phyloP scores from a whole-genome alignment of 495 filamentous ascomycete species.

The Daldinia vernicosa region DNA sequence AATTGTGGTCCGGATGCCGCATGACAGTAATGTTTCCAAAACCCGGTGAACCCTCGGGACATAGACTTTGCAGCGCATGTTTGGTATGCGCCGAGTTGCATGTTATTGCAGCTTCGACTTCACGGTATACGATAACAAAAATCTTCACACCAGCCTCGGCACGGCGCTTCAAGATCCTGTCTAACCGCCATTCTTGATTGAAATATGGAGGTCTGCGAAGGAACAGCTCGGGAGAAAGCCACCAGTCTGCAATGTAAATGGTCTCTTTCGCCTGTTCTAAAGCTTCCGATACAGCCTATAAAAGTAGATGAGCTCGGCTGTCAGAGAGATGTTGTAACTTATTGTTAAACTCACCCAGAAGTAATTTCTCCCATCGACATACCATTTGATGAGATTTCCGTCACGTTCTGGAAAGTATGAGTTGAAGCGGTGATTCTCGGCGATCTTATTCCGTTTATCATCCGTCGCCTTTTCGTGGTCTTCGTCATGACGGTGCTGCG shows the following conservation, averaged over 20 bases:
- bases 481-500: slow-evolving; percentile 94
- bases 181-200: slow-evolving; percentile 89
- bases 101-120: slow-evolving; percentile 82
- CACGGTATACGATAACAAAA: slow-evolving; percentile 92
- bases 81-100: slow-evolving; percentile 96
- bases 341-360: slow-evolving; percentile 68
- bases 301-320: slow-evolving; percentile 5
- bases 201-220: slow-evolving; percentile 80
- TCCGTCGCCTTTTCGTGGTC: slow-evolving; percentile 87
- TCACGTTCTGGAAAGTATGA: slow-evolving; percentile 87
- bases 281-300: slow-evolving; percentile 78
- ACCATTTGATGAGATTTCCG: slow-evolving; percentile 94
- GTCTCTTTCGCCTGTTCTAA: slow-evolving; percentile 88
- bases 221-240: slow-evolving; percentile 93
- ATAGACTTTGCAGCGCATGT: slow-evolving; percentile 80
- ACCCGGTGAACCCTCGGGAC: slow-evolving; percentile 79
- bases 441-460: slow-evolving; percentile 74
- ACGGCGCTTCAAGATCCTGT: slow-evolving; percentile 83
- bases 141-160: slow-evolving; percentile 96
- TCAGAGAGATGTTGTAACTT: not conserved
- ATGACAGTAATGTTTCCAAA: slow-evolving; percentile 88
- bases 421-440: slow-evolving; percentile 80
- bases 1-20: slow-evolving; percentile 94
- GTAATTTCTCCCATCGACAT: slow-evolving; percentile 92
- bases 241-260: slow-evolving; percentile 98